Base-by-base conservation (phyloP, 768 basidiomycete genomes). In the Boletus rubescentipes region DNA sequence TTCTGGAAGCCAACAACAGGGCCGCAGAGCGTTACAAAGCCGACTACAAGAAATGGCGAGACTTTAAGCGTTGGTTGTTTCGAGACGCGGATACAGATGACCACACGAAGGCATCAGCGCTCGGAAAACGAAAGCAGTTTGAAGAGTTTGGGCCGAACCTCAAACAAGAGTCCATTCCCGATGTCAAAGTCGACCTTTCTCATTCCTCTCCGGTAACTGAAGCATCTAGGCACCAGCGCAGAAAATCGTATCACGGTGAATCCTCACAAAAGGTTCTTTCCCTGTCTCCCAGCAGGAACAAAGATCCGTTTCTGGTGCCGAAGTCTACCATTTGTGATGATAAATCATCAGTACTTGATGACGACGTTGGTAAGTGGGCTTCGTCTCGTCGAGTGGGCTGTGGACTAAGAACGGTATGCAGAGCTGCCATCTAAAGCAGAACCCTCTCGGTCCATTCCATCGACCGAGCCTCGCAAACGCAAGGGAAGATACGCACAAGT, bases 401-500 rank as follows among this genome's bases (percentile, higher is more conserved):
- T 36, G 15, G 10, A 40, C 51, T 52, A 15, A 59, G 40, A 26
- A 15, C 14, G 18, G 7, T 35, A 8, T 43, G 10, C 53, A 69
- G 67, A 54, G 11, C n/a, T 20, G n/a, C 35, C 35, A 11, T 41
- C 44, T 29, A 61, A 65, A 51, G 44, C 35, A 41, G 58, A 58
- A 34, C 16, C 45, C 6, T 58, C 57, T 50, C 50, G 37, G 26
- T 35, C 37, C 23, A 6, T 20, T 38, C 61, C 58, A 18, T 23
- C 18, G n/a, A 60, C 66, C 0, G 64, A 66, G 20, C 62, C 60
- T 31, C 68, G 76, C 64, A 85, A 85, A 66, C 83, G 82, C 26
- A 74, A 77, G 35, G 85, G 84, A n/a, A 71, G 84, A 63, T 85
- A 86, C 48, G 79, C 76, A 3, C 77, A 77, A 59, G 61, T 59